Base-by-base conservation (phyloP, 169 alveolate species). In the Plasmodium gaboni region DNA sequence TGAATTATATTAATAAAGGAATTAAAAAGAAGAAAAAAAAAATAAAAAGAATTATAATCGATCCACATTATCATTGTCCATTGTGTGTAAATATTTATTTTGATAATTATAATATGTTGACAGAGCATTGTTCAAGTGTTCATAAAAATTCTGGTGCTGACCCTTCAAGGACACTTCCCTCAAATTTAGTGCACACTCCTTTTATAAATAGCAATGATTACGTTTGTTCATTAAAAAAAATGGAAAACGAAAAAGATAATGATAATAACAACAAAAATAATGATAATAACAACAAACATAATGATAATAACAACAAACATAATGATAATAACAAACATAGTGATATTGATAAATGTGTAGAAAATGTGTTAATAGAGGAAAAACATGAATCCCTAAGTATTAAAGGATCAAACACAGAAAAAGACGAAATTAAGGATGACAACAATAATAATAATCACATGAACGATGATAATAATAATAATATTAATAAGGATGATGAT, bases 51-150 rank as follows among this genome's bases (percentile, higher is more conserved):
- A 26, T 78, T 19, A 17, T 65, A n/a, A 78, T 42, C 8, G 78
- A 78, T 65, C 80, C 89, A 4, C 89, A 78, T 65, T 78, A 78
- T 42, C 89, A 78, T 59, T 78, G 89, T 19, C 89, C 89, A 24
- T 28, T 78, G 38, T 78, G 89, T 59, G 13, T 78, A 78, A 24
- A 51, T 17, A 38, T 78, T 2, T 60, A 78, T 32, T 78, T 78
- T 57, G 1, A 68, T 65, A 71, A 78, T 28, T 78, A 78, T 44
- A 26, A 32, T 64, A 28, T 78, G 17, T 38, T 78, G 53, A 67
- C 68, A 10, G 78, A 78, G 2, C 89, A 78, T 15, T 78, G 89
- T 8, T 19, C 55, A 28, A 65, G 46, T 26, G 46, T 78, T n/a
- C 89, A 78, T 24, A 78, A 78, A 59, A 64, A 74, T 15, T 64